Evolutionary conservation across 2,329 filamentous ascomycete genomes (phyloP), one percentile per base, ranked within the genome.

Genomic region (Calcarisporium arbuscula): DNA sequence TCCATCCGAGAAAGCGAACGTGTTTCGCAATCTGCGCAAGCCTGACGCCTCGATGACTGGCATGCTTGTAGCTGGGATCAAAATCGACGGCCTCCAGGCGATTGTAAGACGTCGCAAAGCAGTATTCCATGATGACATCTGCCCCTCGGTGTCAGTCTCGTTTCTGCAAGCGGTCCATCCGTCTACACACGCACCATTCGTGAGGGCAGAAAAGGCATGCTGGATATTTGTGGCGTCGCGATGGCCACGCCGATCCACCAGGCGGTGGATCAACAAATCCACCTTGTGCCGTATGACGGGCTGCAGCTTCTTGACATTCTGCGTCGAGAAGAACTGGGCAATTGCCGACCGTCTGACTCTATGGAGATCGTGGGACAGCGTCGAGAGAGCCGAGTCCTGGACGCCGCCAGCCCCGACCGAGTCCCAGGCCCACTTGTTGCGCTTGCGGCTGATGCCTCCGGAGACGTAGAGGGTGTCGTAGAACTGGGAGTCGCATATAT

Each of bases 261-360:
- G n/a, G n/a, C n/a, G n/a, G n/a, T n/a, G n/a, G n/a, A n/a, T n/a
- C n/a, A n/a, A n/a, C n/a, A n/a, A n/a, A n/a, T n/a, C n/a, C n/a
- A n/a, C n/a, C n/a, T n/a, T n/a, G n/a, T n/a, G n/a, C n/a, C n/a
- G n/a, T n/a, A n/a, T 50, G 22, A 61, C 49, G 15, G 55, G 51
- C 42, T 61, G 54, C 37, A 67, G 47, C 39, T 58, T 60, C 33
- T 56, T 51, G 34, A 60, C 56, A 38, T 48, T 58, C 8, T 25
- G 27, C 19, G 22, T 29, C 20, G 33, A 25, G 20, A 35, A 35
- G 28, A 35, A 30, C 6, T 26, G 33, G 5, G 27, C 26, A 16
- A 30, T 22, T 9, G 33, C 19, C 8, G 19, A n/a, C 9, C 33
- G 26, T 15, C 33, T 20, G 14, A 21, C 16, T 5, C 33, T 26